phyloP scores from a whole-genome alignment of 2,329 filamentous ascomycete genomes.

The Fusarium newnesense region DNA sequence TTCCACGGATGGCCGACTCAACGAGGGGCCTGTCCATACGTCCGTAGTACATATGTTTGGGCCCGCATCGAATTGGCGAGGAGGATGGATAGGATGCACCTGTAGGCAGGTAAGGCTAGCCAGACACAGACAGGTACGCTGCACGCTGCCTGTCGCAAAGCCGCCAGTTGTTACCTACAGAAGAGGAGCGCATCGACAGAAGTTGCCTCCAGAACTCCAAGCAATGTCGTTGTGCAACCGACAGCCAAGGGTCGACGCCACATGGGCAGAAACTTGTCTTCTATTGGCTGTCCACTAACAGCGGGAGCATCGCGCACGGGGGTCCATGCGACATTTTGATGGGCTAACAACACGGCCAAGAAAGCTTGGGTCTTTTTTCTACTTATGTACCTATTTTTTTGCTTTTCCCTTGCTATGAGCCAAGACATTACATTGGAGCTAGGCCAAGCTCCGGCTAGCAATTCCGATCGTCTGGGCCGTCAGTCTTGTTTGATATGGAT shows the following conservation, averaged over 20 bases:
- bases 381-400: neutral
- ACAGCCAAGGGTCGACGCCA: conserved; percentile 43
- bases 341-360: conserved; percentile 38
- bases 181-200: conserved; percentile 15
- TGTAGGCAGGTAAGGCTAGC: conserved; percentile 14
- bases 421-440: neutral
- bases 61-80: conserved; percentile 21
- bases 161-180: conserved; percentile 20
- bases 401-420: neutral
- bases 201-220: neutral
- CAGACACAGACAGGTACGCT: conserved; percentile 33
- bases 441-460: conserved; percentile 22
- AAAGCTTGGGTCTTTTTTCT: conserved; percentile 11
- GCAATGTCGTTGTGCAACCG: conserved; percentile 22
- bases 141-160: conserved; percentile 30
- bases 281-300: conserved; percentile 47
- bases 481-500: conserved; percentile 4
- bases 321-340: conserved; percentile 45
- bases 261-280: conserved; percentile 43
- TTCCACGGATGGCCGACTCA: conserved; percentile 21
- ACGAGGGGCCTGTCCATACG: conserved; percentile 19
- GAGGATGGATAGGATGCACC: neutral
- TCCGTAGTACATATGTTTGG: neutral
- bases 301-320: conserved; percentile 47
- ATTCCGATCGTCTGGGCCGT: conserved; percentile 27